Base-by-base conservation (phyloP, 768 basidiomycete species). In the Tricholoma matsutake region DNA sequence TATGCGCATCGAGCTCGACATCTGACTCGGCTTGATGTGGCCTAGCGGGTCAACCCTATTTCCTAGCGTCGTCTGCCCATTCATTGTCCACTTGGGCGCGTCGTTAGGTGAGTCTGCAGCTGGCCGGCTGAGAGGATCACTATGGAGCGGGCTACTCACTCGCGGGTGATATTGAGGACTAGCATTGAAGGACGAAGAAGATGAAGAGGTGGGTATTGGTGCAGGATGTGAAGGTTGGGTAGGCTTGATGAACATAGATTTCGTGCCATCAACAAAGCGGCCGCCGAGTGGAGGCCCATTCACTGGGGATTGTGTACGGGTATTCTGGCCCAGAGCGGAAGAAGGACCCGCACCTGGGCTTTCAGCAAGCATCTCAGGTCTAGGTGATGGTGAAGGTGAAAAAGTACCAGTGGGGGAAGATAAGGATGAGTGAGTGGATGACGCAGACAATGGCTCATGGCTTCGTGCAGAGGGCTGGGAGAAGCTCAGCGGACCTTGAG, bases 181-280 rank as follows among this genome's bases (percentile, higher is more conserved):
- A 55, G 64, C 64, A 66, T 62, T 71, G 54, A 75, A 66, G 32
- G 72, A 69, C 2, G 78, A 77, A 3, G 78, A 77, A 4, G 78
- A 74, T 32, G 78, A 69, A 8, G 78, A 69, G 6, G 73, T 58
- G 20, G 72, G 69, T 8, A 72, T 70, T 41, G 77, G 73, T 28
- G 77, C 69, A 18, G 74, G 66, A 31, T 72, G 68, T n/a, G 77
- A 69, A 14, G 79, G 72, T 28, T 80, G 70, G 8, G 79, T 70
- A 20, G 84, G 72, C 58, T 84, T 82, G 64, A 91, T 79, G 64
- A 91, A 90, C 90, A 91, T 91, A 7, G 92, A 93, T 72, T 86
- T 85, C 7, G 91, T 86, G 34, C 90, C 89, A 68, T 92, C 90
- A 22, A 83, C 81, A 57, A 89, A 83, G 7, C 84, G 84, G 28